Base-by-base conservation (phyloP, 1,284 basidiomycete genomes). In the Marasmius fiardii region DNA sequence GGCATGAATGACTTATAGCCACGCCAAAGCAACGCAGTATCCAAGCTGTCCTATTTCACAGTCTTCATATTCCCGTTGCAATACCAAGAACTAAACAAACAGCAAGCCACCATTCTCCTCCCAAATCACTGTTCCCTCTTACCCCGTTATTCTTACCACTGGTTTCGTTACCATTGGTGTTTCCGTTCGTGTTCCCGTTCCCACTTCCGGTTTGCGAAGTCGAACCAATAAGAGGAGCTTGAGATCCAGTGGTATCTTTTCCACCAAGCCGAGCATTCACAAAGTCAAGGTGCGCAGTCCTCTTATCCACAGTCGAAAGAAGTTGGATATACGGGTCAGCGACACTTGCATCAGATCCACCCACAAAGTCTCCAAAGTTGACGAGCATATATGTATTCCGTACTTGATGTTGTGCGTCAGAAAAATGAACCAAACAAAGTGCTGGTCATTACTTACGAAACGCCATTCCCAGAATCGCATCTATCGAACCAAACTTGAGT, bases 341-440 rank as follows among this genome's bases (percentile, higher is more conserved):
- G 26, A 63, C 64, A 12, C 48, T 55, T 16, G 44, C 37, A 21
- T 64, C 60, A 18, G 63, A 57, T 58, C 63, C 66, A 51, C 68
- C 68, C 56, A 71, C 65, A 58, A 73, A 74, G 59, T 73, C 67
- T 41, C 72, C 72, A 51, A 65, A 73, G 60, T 74, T 60, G 60
- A 73, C 61, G 43, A 69, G 55, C 18, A 68, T 61, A 61, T 73
- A 73, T 2, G 63, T 62, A 52, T 72, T 74, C 23, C 71, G 67
- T 35, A 72, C 71, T 73, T 61, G 2, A 43, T 34, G 33, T 21
- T 24, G n/a, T 37, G 23, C n/a, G 28, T 37, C 24, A 50, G 47
- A n/a, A 23, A 34, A 34, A 33, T 2, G 24, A 21, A n/a, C 10
- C 28, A 5, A 31, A 35, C 21, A 10, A 37, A 10, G 43, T 47